Conservation (phyloP, 2,329 filamentous ascomycete genomes). For the Hymenoscyphus scutula region DNA sequence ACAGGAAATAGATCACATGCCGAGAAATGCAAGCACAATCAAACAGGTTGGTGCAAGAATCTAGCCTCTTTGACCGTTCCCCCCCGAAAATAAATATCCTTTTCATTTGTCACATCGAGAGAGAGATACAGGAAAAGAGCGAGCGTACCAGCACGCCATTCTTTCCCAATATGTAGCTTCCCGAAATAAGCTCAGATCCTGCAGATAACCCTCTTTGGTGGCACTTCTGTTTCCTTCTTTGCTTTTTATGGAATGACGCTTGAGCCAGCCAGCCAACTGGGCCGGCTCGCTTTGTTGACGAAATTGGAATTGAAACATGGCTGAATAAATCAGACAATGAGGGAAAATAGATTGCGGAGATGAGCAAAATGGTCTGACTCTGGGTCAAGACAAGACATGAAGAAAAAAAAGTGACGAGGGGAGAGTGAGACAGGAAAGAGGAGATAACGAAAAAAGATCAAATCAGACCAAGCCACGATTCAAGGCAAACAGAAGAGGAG, state of each 20-base stretch:
- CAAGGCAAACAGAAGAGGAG: neutral
- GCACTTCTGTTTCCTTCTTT: neutral
- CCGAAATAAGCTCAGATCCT: neutral
- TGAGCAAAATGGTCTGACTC: neutral
- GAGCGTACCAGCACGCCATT: slow-evolving; percentile 2
- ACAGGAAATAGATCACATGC: slow-evolving; percentile 3
- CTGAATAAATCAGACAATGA: neutral
- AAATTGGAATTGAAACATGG: too few species aligned
- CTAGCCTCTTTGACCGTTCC: neutral
- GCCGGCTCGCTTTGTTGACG: neutral
- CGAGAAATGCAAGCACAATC: neutral
- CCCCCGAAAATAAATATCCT: neutral
- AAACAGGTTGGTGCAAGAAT: too few species aligned
- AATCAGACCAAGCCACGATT: slow-evolving; percentile 3
- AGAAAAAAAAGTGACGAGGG: neutral
- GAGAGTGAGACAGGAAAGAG: neutral
- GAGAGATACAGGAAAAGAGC: neutral
- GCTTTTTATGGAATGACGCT: neutral
- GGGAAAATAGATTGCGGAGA: neutral
- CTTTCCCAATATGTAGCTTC: neutral
- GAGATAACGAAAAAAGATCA: neutral
- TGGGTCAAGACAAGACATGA: too few species aligned
- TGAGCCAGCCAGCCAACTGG: too few species aligned
- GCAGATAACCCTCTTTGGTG: neutral
- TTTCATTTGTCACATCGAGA: neutral